These are phyloP conservation scores for Daucus carota DNA, from an alignment of 129 eudicot genomes.

Conservation along the genomic window DNA sequence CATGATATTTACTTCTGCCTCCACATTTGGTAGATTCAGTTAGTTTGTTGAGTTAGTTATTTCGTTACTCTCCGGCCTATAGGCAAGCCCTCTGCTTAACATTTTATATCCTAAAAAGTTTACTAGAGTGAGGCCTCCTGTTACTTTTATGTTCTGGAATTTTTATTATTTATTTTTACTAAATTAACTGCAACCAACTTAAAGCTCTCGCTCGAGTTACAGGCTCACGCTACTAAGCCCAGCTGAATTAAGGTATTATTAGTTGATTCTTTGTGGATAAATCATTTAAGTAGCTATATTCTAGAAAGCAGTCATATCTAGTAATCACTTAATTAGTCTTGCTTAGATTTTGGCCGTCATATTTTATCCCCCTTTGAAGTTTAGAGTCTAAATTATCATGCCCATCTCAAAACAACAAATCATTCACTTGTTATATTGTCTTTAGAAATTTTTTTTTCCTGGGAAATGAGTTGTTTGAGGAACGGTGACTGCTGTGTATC, in stretches of 20 bases:
- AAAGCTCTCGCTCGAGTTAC: too few relatives aligned
- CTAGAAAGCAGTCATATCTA: background rate
- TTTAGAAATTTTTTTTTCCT: too few relatives aligned
- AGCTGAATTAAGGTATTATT: too few relatives aligned
- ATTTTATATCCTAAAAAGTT: too few relatives aligned
- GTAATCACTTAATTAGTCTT: conserved; percentile 9
- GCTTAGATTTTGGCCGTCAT: background rate
- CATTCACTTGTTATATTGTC: background rate
- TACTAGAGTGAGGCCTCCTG: background rate
- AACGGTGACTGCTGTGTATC: too few relatives aligned
- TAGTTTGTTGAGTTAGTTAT: background rate
- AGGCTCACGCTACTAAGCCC: too few relatives aligned
- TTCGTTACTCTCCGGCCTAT: background rate
- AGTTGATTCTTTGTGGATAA: conserved; percentile 11
- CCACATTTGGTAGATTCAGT: background rate
- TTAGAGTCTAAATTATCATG: background rate
- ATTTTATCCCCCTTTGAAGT: background rate
- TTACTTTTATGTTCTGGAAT: too few relatives aligned
- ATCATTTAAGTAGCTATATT: background rate
- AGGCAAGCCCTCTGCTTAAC: background rate
- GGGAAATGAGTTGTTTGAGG: too few relatives aligned
- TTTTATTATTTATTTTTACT: too few relatives aligned
- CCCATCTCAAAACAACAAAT: background rate
- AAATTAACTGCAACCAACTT: too few relatives aligned
- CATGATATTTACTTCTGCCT: background rate